Conservation (phyloP, 164 flowering plant genomes). For the Vitis rotundifolia region DNA sequence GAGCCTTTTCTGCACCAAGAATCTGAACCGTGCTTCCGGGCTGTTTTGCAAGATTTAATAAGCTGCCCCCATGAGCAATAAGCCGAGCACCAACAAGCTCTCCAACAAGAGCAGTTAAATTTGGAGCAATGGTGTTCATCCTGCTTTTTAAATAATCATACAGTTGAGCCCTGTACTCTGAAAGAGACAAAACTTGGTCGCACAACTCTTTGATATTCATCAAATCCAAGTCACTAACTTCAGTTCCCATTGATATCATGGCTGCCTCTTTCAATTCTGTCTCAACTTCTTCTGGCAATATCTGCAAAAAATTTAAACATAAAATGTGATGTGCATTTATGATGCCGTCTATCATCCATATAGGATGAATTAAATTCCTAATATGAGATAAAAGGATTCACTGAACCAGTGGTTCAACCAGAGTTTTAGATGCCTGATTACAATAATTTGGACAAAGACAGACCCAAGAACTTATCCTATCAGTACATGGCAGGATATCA, state of each 20-base stretch:
- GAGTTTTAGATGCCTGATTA: background rate
- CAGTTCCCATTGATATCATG: slow-evolving; percentile 91
- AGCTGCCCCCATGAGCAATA: slow-evolving; percentile 93
- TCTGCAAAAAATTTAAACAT: background rate
- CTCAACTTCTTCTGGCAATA: slow-evolving; percentile 76
- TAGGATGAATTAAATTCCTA: too few species aligned
- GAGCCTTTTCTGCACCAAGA: slow-evolving; percentile 96
- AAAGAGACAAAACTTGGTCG: slow-evolving; percentile 76
- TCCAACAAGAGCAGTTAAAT: slow-evolving; percentile 87
- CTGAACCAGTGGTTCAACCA: background rate
- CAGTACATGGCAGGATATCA: too few species aligned
- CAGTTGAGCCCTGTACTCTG: slow-evolving; percentile 87
- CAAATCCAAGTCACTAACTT: slow-evolving; percentile 89
- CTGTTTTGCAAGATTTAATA: slow-evolving; percentile 90
- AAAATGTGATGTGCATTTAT: too few species aligned
- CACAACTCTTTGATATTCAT: slow-evolving; percentile 79
- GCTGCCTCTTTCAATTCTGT: slow-evolving; percentile 81
- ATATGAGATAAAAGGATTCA: background rate
- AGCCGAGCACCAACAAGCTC: slow-evolving; percentile 97
- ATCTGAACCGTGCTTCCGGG: slow-evolving; percentile 94
- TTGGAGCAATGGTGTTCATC: slow-evolving; percentile 92
- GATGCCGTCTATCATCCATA: too few species aligned
- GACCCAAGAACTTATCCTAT: background rate
- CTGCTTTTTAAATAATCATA: slow-evolving; percentile 82
- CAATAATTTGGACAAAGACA: background rate